These are phyloP conservation scores for Inonotus obliquus DNA, from an alignment of 1,284 basidiomycete species.

Conservation along the genomic window DNA sequence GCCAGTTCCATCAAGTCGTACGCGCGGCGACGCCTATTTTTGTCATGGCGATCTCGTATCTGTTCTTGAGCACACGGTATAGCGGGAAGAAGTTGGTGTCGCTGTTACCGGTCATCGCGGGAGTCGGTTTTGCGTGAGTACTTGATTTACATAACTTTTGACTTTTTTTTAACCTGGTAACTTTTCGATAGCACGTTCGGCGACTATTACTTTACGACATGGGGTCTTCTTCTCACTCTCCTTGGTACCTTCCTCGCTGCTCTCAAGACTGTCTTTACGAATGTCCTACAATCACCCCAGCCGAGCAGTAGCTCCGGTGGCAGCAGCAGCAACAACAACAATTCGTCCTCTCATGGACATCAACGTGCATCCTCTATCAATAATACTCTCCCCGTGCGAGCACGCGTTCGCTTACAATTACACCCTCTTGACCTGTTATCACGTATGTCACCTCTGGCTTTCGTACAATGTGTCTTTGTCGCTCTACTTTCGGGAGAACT, in stretches of 20 bases:
- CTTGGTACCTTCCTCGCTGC: slow-evolving; percentile 87
- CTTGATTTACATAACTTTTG: background rate
- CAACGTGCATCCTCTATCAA: slow-evolving; percentile 22
- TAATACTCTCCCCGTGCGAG: slow-evolving; percentile 24
- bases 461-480: slow-evolving; percentile 77
- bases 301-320: slow-evolving; percentile 15
- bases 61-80: slow-evolving; percentile 48
- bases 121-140: slow-evolving; percentile 89
- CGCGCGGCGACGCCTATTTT: slow-evolving; percentile 91
- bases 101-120: slow-evolving; percentile 83
- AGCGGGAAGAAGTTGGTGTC: slow-evolving; percentile 62
- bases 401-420: slow-evolving; percentile 48
- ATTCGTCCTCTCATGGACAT: slow-evolving; percentile 19
- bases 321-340: slow-evolving; percentile 2
- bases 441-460: slow-evolving; percentile 83
- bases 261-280: slow-evolving; percentile 87
- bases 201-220: slow-evolving; percentile 82
- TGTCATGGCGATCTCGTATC: slow-evolving; percentile 71
- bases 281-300: slow-evolving; percentile 58
- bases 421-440: slow-evolving; percentile 85
- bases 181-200: slow-evolving; percentile 69
- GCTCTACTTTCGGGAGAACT: slow-evolving; percentile 80
- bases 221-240: slow-evolving; percentile 81
- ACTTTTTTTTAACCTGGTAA: slow-evolving; percentile 8
- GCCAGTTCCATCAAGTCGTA: slow-evolving; percentile 90